Evolutionary conservation across 2,329 filamentous ascomycete genomes (phyloP), one percentile per base, ranked within the genome.

Genomic region (Graphium sp.): DNA sequence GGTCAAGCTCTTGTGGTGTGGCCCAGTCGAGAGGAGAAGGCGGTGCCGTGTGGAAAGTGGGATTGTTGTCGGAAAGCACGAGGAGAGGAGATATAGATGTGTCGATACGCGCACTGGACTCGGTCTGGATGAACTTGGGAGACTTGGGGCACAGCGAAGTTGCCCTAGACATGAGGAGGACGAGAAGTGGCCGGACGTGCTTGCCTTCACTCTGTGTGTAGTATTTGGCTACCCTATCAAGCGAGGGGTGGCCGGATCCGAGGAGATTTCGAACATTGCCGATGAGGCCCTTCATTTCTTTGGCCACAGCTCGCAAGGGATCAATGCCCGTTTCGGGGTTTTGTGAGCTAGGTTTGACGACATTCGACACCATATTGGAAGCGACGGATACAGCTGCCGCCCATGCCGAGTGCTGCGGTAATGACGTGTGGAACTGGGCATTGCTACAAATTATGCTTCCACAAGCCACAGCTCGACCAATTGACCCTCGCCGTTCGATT

Each of bases 141-240:
- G 22, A 18, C 48, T 85, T 60, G 60, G 82, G 53, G 62, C 79
- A 62, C 31, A 83, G 58, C n/a, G 83, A 72, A 2, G 87, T 94
- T 5, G 89, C 89, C 47, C 85, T 72, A 36, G 85, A 87, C 87
- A 98, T 95, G 43, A 98, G 73, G 36, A 98, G 69, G 18, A 98
- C 85, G 35, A 98, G 78, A 51, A 94, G 70, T 18, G 89, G 89
- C 39, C 89, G 76, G 41, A 98, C 76, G 53, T 95, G 89, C 59
- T 98, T 98, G 37, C 89, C 89, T 60, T 95, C 84, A 34, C 81
- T 81, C 44, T 87, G 80, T 14, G 89, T 93, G 52, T 98, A 98
- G 62, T 98, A 98, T 55, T 98, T 98, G 29, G 89, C 84, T 17
- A 85, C 87, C 23, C 82, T 85, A 47, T 95, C 89, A 34, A 98